Conservation (phyloP, 1,139 yeast species). For the Saccharomyces hybrid region DNA sequence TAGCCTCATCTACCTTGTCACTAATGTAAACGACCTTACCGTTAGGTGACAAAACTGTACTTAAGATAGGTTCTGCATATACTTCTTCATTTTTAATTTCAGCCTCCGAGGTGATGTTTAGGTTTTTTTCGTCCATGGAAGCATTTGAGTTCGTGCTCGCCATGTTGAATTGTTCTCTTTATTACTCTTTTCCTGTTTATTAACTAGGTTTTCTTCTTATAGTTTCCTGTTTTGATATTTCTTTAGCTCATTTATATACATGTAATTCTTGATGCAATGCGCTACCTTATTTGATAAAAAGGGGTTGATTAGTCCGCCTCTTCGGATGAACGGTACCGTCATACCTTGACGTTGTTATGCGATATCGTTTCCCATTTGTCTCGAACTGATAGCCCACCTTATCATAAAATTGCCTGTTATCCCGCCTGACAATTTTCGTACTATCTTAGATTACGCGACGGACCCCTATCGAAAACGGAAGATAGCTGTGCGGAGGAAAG, state of each 20-base stretch:
- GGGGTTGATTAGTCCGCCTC: neutral
- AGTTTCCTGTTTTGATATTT: neutral
- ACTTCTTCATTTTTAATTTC: neutral
- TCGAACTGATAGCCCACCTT: neutral
- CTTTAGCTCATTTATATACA: neutral
- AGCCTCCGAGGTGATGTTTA: neutral
- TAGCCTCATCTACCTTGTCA: constrained; percentile 35
- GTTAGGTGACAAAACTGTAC: constrained; percentile 26
- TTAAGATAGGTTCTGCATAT: neutral
- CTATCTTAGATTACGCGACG: neutral
- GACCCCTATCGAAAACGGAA: neutral
- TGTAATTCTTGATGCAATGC: neutral
- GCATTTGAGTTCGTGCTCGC: neutral
- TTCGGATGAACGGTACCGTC: neutral
- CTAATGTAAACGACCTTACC: constrained; percentile 27
- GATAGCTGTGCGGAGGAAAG: neutral
- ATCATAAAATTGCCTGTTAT: neutral
- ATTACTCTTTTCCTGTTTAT: neutral
- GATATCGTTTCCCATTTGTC: neutral
- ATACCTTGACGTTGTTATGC: neutral
- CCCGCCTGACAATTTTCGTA: neutral
- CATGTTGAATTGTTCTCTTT: neutral
- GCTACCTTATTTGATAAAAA: neutral
- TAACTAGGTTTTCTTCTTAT: neutral
- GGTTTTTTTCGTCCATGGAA: neutral